Percentiles rank a stretch among this genome's conserved stretches.
These are phyloP conservation scores for Neofusicoccum sp. DNA, from an alignment of 2,329 filamentous ascomycete genomes.

Conservation along the genomic window DNA sequence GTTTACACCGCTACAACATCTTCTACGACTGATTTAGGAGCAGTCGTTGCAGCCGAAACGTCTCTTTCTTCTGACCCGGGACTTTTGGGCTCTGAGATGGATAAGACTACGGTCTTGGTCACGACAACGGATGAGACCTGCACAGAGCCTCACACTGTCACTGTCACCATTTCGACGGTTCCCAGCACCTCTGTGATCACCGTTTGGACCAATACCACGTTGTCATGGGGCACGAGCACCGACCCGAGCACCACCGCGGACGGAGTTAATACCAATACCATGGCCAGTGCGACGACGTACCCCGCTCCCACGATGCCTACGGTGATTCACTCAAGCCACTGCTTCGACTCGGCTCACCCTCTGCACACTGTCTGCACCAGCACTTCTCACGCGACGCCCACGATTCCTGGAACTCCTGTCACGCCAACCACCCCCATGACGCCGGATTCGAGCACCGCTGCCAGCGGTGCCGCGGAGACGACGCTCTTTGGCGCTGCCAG, in stretches of 20 bases:
- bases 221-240: background rate
- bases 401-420: background rate
- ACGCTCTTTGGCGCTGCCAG: background rate
- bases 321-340: background rate
- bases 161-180: no score
- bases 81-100: no score
- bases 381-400: background rate
- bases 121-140: no score
- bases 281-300: background rate
- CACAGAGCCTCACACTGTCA: no score
- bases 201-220: background rate
- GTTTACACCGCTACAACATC: background rate
- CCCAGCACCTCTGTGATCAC: background rate
- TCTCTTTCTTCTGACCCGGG: no score
- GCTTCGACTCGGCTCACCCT: background rate
- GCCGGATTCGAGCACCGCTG: background rate
- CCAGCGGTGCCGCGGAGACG: background rate
- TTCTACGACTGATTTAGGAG: background rate
- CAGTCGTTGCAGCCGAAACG: background rate
- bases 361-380: background rate
- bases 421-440: background rate
- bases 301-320: no score
- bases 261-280: background rate
- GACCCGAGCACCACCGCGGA: background rate
- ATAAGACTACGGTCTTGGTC: no score